These are phyloP conservation scores for Candida hispaniensis DNA, from an alignment of 805 yeast species.

Conservation along the genomic window DNA sequence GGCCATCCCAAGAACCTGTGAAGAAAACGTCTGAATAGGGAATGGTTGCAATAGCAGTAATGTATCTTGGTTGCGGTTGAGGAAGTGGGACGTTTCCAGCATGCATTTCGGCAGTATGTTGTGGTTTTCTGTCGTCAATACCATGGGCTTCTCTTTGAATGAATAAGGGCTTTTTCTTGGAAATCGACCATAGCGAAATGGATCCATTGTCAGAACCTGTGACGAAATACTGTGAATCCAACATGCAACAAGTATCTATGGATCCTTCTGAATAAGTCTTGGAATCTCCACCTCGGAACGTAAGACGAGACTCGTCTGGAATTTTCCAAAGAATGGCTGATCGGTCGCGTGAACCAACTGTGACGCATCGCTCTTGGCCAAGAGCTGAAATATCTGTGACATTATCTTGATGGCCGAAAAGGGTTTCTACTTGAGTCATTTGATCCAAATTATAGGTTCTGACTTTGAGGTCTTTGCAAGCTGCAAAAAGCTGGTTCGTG, in stretches of 20 bases:
- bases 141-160: conserved; percentile 73
- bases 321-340: conserved; percentile 96
- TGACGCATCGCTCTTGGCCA: conserved; percentile 81
- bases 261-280: conserved; percentile 53
- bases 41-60: conserved; percentile 68
- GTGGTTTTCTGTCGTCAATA: conserved; percentile 36
- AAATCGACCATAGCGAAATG: conserved; percentile 77
- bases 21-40: conserved; percentile 79
- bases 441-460: conserved; percentile 80
- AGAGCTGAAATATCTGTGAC: conserved; percentile 75
- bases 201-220: conserved; percentile 95
- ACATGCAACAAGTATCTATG: conserved; percentile 80
- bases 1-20: conserved; percentile 83
- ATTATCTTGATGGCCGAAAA: conserved; percentile 92
- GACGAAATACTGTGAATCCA: conserved; percentile 84
- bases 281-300: conserved; percentile 82
- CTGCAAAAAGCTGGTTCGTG: conserved; percentile 78
- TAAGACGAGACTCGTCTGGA: conserved; percentile 85
- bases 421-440: conserved; percentile 76
- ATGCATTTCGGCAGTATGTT: conserved; percentile 37
- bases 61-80: conserved; percentile 67
- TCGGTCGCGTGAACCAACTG: conserved; percentile 91
- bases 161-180: conserved; percentile 78
- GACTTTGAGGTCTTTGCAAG: conserved; percentile 85
- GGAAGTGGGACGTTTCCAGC: conserved; percentile 47